phyloP scores from a whole-genome alignment of 768 basidiomycete genomes.

The Sistotremastrum niveocremeum region DNA sequence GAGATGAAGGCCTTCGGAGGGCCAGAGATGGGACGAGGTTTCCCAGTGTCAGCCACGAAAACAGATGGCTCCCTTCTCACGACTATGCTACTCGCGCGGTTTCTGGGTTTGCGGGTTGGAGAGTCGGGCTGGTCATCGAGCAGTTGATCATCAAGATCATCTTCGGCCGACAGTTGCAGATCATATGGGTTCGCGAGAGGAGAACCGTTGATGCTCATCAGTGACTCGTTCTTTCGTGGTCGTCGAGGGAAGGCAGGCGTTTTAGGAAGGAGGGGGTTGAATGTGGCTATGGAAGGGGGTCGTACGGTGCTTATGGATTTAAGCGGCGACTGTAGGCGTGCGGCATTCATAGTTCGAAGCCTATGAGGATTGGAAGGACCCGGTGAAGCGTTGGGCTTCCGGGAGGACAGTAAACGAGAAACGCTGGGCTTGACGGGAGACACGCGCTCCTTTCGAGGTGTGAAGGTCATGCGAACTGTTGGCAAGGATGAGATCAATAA shows the following conservation, averaged over 20 bases:
- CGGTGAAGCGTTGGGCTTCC: conserved; percentile 21
- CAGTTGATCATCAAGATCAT: conserved; percentile 11
- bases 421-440: conserved; percentile 25
- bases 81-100: conserved; percentile 30
- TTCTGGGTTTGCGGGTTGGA: conserved; percentile 10
- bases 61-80: conserved; percentile 44
- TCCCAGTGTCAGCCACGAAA: conserved; percentile 17
- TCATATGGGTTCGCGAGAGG: conserved; percentile 70
- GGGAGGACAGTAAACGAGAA: conserved; percentile 9
- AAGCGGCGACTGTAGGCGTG: conserved; percentile 27
- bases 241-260: conserved; percentile 47
- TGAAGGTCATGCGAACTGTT: conserved; percentile 21
- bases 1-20: conserved; percentile 44
- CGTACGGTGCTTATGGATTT: conserved; percentile 23
- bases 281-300: conserved; percentile 47
- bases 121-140: conserved; percentile 6
- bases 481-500: conserved; percentile 15
- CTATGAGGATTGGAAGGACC: not conserved
- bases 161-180: conserved; percentile 32
- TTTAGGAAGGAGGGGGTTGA: conserved; percentile 57
- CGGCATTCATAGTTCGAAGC: not conserved
- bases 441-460: conserved; percentile 11
- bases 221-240: conserved; percentile 60
- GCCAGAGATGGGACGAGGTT: no score
- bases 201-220: conserved; percentile 74